Base-by-base conservation (phyloP, 2,329 filamentous ascomycete species). In the Cladosporium phlei region DNA sequence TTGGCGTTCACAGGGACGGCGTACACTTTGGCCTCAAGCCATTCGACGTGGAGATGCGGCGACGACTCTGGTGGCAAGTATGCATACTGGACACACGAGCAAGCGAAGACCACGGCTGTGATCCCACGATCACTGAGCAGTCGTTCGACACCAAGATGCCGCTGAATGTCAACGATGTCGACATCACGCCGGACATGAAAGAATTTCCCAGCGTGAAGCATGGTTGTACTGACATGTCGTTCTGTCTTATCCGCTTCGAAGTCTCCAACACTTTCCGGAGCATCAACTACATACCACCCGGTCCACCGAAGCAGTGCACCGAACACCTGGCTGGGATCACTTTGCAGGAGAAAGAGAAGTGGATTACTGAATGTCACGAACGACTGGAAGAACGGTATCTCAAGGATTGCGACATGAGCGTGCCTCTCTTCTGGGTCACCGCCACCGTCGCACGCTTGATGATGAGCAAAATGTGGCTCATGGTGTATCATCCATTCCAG, bases 401-500 rank as follows among this genome's bases (percentile, higher is more conserved):
- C 9, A 64, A 66, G 28, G 63, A 76, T 24, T 75, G 72, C 50
- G 78, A 81, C 46, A 74, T 75, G 53, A 69, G 72, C 0, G 67
- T 80, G 1, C 79, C 78, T 6, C 67, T 87, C 1, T 81, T 81
- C 52, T 87, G 83, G 82, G 77, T 85, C 20, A 78, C 78, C 6
- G 81, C 79, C 3, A 85, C 84, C 21, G 73, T 87, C 19, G 76
- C 80, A 3, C 78, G 85, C 8, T 72, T 91, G 24, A 80, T 90
- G 52, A 78, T 89, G 67, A 82, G 82, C 43, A 91, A 89, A 66
- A 80, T 89, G 71, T 87, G 83, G 69, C 73, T 93, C 27, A 76
- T 89, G 50, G 76, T 88, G 2, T 86, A 91, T 58, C 82, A 91
- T 55, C 85, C 86, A 0, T 75, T 84, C 57, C 79, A 85, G 24